Conservation (phyloP, 2,329 filamentous ascomycete species). For the Cladosporium sp. region DNA sequence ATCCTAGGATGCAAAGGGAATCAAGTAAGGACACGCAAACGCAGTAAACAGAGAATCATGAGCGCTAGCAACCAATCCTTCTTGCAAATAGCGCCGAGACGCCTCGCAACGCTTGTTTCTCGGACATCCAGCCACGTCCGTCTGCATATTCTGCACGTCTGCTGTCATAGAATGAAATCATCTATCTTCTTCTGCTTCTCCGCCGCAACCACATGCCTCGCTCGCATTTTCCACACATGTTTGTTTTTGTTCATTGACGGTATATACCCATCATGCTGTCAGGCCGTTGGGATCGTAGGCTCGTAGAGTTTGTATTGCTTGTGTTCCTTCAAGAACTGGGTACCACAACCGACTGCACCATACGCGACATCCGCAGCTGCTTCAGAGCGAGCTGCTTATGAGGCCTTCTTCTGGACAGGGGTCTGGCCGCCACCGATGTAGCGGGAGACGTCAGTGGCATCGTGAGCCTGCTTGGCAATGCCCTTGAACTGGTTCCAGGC, state of each 20-base stretch:
- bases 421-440: conserved; percentile 61
- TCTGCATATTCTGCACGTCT: conserved; percentile 5
- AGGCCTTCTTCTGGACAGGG: conserved; percentile 65
- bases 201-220: background rate
- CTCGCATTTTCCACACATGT: conserved; percentile 5
- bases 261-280: conserved; percentile 12
- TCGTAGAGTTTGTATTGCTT: conserved; percentile 19
- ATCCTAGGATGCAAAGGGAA: conserved; percentile 7
- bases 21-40: conserved; percentile 5
- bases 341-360: conserved; percentile 10
- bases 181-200: conserved; percentile 14
- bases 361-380: conserved; percentile 1
- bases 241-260: conserved; percentile 15
- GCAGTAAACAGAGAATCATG: conserved; percentile 13
- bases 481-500: conserved; percentile 81
- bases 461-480: conserved; percentile 70
- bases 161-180: conserved; percentile 16
- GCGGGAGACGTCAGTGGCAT: conserved; percentile 75
- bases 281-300: conserved; percentile 22
- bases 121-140: background rate
- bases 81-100: conserved; percentile 16
- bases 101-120: conserved; percentile 19
- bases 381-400: conserved; percentile 43
- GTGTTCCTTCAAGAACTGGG: conserved; percentile 1
- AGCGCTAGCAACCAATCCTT: background rate